These are phyloP conservation scores for Aurantiochytrium sp. DNA, from an alignment of 108 stramenopile species.

Conservation along the genomic window DNA sequence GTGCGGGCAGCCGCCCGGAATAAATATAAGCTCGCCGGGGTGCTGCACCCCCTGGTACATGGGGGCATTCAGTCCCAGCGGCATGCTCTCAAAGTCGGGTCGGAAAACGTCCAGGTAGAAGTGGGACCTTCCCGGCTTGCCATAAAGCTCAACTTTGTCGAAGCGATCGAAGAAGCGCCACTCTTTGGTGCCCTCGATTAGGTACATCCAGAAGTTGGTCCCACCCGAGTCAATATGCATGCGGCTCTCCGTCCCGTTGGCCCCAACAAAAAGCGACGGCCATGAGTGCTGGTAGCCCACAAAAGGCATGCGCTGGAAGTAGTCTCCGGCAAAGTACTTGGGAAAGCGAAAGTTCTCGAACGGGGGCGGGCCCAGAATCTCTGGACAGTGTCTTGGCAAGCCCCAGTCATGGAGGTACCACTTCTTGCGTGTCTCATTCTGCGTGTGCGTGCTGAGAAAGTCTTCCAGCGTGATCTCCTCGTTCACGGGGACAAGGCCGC, in stretches of 20 bases:
- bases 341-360: slow-evolving; percentile 1
- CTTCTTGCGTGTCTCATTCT: background rate
- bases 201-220: slow-evolving; percentile 31
- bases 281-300: slow-evolving; percentile 26
- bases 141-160: background rate
- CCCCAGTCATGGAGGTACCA: slow-evolving; percentile 24
- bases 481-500: background rate
- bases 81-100: background rate
- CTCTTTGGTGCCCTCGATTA: slow-evolving; percentile 13
- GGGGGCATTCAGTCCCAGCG: background rate
- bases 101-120: background rate
- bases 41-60: background rate
- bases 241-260: slow-evolving; percentile 1
- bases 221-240: slow-evolving; percentile 28
- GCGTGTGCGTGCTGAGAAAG: background rate
- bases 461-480: background rate
- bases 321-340: slow-evolving; percentile 13
- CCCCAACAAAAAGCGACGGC: slow-evolving; percentile 33
- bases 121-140: background rate
- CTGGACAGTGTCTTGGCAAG: background rate
- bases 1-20: slow-evolving; percentile 29
- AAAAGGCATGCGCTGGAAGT: slow-evolving; percentile 26
- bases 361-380: background rate
- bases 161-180: background rate
- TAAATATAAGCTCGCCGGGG: slow-evolving; percentile 26